Conservation (phyloP, 2,329 filamentous ascomycete genomes). For the Laburnicola sp. region DNA sequence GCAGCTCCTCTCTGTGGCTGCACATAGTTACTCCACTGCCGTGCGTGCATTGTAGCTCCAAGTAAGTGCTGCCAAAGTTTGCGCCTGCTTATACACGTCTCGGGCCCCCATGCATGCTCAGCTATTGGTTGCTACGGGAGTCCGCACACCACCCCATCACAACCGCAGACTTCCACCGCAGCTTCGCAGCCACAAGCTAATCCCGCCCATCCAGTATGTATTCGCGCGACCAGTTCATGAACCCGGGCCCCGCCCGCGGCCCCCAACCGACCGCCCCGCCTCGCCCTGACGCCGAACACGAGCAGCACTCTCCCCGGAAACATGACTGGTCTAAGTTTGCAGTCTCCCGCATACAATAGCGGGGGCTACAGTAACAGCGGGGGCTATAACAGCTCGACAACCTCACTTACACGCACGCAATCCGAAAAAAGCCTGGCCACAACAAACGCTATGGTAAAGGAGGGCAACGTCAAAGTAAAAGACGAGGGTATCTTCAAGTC, state of each 20-base stretch:
- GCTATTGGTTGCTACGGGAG: neutral
- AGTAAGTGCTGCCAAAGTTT: slow-evolving; percentile 27
- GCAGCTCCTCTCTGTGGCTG: slow-evolving; percentile 13
- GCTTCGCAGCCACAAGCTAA: slow-evolving; percentile 1
- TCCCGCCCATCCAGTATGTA: slow-evolving; percentile 58
- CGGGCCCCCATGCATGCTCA: slow-evolving; percentile 5
- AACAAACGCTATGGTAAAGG: slow-evolving; percentile 49
- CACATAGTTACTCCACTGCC: slow-evolving; percentile 14
- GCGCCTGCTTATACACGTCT: slow-evolving; percentile 2
- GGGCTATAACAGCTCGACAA: slow-evolving; percentile 42
- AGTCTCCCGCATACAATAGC: slow-evolving; percentile 56
- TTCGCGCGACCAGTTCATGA: slow-evolving; percentile 79
- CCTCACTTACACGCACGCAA: slow-evolving; percentile 47
- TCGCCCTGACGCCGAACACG: slow-evolving; percentile 75
- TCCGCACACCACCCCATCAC: neutral
- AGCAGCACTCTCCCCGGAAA: slow-evolving; percentile 69
- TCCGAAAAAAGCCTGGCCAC: slow-evolving; percentile 47
- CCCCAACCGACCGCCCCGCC: slow-evolving; percentile 82
- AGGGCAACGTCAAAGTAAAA: slow-evolving; percentile 83
- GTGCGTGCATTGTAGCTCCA: slow-evolving; percentile 25
- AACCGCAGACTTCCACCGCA: neutral
- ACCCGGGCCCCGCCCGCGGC: slow-evolving; percentile 93
- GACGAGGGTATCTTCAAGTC: slow-evolving; percentile 85
- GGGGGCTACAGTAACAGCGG: slow-evolving; percentile 25
- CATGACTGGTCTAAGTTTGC: slow-evolving; percentile 76